Base-by-base conservation (phyloP, 148 eudicot genomes). In the Amaranthus hypochondriacus region DNA sequence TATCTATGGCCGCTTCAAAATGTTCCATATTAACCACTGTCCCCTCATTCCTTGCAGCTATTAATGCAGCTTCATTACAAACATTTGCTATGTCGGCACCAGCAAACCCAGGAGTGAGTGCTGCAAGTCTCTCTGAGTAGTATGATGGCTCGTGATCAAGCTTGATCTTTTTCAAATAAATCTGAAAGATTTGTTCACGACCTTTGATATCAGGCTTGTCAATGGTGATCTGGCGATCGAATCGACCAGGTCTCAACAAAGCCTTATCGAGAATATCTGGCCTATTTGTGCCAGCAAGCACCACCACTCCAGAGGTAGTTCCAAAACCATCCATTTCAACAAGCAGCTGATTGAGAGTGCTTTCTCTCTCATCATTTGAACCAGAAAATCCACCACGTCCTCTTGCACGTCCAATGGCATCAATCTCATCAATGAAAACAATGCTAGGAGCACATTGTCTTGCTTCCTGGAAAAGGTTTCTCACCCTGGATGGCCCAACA, bases 11-110 rank as follows among this genome's bases (percentile, higher is more conserved):
- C 54, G 89, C 71, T 68, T 90, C 98, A 85, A 93, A 90, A 80
- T 93, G 90, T 5, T 90, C 84, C 96, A 93, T 81, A 1, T 85
- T 85, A 69, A 93, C 82, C 21, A 68, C 75, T 54, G 80, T 68
- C 21, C 69, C 56, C 69, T 90, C 96, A 4, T 70, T 73, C 77
- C 96, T 90, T 9, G 93, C 98, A 77, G 98, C 98, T 78, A 90
- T 86, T 54, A 93, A 77, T 69, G 98, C 98, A 78, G 96, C 98
- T 79, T 90, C 96, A 77, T 93, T 93, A 76, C 91, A 86, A 53
- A 93, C 93, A 87, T 93, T 93, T 21, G 98, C 96, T 60, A 93
- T 90, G 76, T 93, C 98, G 13, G 98, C 98, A 70, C 98, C 98
- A 61, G 98, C 93, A 83, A 93, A 90, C 49, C 98, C 98, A 67